These are phyloP conservation scores for Cladosporium austrohemisphaericum DNA, from an alignment of 2,329 filamentous ascomycete genomes.

Conservation along the genomic window DNA sequence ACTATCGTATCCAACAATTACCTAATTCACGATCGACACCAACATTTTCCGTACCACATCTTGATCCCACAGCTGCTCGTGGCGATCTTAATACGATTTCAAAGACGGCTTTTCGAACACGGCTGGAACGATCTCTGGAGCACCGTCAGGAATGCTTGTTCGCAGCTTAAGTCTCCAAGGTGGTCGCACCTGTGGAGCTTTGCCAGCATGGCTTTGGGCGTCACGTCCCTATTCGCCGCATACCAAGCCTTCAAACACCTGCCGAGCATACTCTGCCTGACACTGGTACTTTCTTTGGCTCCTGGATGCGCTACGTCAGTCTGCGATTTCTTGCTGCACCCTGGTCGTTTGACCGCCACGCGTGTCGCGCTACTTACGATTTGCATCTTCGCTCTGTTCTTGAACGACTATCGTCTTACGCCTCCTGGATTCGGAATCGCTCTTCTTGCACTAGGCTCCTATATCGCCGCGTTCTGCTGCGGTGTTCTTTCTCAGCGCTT, in stretches of 20 bases:
- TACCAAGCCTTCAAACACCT: constrained; percentile 17
- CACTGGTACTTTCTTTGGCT: constrained; percentile 15
- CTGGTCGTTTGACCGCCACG: constrained; percentile 3
- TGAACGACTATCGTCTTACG: constrained; percentile 15
- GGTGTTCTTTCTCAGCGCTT: not conserved
- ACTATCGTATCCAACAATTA: constrained; percentile 15
- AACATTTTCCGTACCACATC: constrained; percentile 18
- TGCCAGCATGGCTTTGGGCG: constrained; percentile 2
- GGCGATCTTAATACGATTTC: constrained; percentile 1
- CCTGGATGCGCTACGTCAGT: constrained; percentile 8
- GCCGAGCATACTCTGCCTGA: constrained; percentile 14
- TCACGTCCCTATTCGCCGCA: constrained; percentile 13
- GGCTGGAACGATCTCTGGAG: constrained; percentile 8
- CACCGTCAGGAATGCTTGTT: not conserved
- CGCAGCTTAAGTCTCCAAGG: constrained; percentile 4
- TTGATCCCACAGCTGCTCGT: constrained; percentile 15
- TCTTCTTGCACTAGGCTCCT: constrained; percentile 5
- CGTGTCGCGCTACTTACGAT: constrained; percentile 8
- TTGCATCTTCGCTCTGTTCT: constrained; percentile 11
- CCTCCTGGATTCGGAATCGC: constrained; percentile 8
- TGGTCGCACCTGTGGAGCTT: constrained; percentile 8
- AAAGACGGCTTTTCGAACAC: not conserved
- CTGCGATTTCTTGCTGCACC: constrained; percentile 10
- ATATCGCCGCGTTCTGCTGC: constrained; percentile 12
- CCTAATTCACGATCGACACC: constrained; percentile 17